These are phyloP conservation scores for Lactarius sp. DNA, from an alignment of 768 basidiomycete species.

Conservation along the genomic window DNA sequence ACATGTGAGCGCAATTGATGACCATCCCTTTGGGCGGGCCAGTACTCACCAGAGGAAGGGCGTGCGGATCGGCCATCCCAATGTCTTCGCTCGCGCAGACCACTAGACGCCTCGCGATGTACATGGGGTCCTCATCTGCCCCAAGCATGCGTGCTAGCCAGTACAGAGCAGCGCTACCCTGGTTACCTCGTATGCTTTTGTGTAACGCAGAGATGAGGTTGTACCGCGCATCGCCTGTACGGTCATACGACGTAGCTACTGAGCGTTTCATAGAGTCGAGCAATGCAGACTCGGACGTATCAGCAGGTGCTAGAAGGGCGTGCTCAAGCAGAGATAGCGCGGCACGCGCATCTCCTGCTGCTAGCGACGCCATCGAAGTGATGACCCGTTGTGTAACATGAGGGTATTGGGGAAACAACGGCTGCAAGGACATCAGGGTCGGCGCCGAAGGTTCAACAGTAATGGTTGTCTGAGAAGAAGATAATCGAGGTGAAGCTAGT, in stretches of 20 bases:
- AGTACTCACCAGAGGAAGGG: conserved; percentile 60
- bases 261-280: conserved; percentile 58
- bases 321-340: conserved; percentile 81
- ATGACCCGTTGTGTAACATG: conserved; percentile 46
- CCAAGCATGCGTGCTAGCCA: conserved; percentile 84
- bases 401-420: conserved; percentile 30
- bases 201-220: conserved; percentile 85
- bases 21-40: not conserved
- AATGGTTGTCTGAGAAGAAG: conserved; percentile 25
- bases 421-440: not conserved
- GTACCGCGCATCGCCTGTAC: conserved; percentile 70
- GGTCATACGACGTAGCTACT: conserved; percentile 64
- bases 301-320: conserved; percentile 43
- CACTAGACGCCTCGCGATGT: conserved; percentile 66
- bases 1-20: conserved; percentile 4
- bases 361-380: conserved; percentile 47
- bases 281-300: conserved; percentile 44
- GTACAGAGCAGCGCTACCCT: conserved; percentile 76
- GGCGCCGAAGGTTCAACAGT: not conserved
- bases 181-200: conserved; percentile 73
- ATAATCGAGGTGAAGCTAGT: conserved; percentile 3
- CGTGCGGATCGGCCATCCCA: conserved; percentile 71
- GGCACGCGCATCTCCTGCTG: conserved; percentile 69
- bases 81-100: conserved; percentile 86
- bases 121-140: conserved; percentile 78